Conservation (phyloP, 2,329 filamentous ascomycete species). For the Aschersonia sp. region DNA sequence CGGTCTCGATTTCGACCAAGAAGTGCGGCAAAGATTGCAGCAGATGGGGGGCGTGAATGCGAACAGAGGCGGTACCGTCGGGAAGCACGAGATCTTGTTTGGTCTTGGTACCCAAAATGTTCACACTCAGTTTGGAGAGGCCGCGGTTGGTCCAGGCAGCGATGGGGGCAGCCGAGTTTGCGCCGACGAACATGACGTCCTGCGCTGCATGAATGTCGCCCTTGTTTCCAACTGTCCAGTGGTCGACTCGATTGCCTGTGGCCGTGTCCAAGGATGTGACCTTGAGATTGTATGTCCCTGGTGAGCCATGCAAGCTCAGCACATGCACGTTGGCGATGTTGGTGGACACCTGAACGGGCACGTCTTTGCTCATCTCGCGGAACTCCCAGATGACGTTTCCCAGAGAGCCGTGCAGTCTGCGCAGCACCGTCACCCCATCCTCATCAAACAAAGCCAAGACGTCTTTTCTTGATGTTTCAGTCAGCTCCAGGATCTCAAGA, state of each 20-base stretch:
- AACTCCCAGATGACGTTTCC: slow-evolving; percentile 71
- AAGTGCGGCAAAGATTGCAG: slow-evolving; percentile 66
- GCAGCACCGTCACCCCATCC: slow-evolving; percentile 41
- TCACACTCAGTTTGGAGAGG: slow-evolving; percentile 50
- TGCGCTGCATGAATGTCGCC: slow-evolving; percentile 50
- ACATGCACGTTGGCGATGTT: slow-evolving; percentile 60
- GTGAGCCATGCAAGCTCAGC: slow-evolving; percentile 55
- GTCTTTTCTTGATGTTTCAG: slow-evolving; percentile 50
- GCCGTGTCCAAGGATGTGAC: slow-evolving; percentile 58
- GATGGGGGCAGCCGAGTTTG: slow-evolving; percentile 60
- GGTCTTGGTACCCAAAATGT: slow-evolving; percentile 49
- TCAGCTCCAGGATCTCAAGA: slow-evolving; percentile 63
- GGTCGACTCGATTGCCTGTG: slow-evolving; percentile 57
- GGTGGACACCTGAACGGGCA: slow-evolving; percentile 61
- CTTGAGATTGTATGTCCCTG: slow-evolving; percentile 61
- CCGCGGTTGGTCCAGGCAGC: slow-evolving; percentile 59
- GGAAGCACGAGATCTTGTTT: slow-evolving; percentile 39
- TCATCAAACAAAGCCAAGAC: slow-evolving; percentile 55
- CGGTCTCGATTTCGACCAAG: slow-evolving; percentile 65
- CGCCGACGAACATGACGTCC: slow-evolving; percentile 60
- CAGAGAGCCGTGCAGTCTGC: slow-evolving; percentile 56
- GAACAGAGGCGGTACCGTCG: slow-evolving; percentile 32
- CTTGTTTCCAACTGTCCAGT: slow-evolving; percentile 59
- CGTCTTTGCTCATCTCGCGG: slow-evolving; percentile 50
- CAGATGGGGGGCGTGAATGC: slow-evolving; percentile 61